A percentile compares a stretch with the other conserved stretches of the same genome.
Conservation (phyloP, 306 rosid genomes). For the Gastrolobium villosum region DNA sequence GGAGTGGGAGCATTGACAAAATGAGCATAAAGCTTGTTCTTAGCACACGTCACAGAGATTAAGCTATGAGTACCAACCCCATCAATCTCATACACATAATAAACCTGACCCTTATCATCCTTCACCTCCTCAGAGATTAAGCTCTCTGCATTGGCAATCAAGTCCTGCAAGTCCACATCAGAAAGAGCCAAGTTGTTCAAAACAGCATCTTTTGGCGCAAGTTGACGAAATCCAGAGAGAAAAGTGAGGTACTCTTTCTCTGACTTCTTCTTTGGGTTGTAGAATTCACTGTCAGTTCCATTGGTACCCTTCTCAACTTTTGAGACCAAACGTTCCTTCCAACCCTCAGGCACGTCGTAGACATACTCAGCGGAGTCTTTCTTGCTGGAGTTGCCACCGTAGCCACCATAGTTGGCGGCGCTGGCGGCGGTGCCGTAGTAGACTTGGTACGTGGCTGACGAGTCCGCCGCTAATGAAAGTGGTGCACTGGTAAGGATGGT, state of each 20-base stretch:
- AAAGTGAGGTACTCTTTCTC: conserved; percentile 86
- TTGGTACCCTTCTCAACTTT: conserved; percentile 88
- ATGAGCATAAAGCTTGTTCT: conserved; percentile 90
- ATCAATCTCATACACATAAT: conserved; percentile 84
- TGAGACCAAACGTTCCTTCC: conserved; percentile 92
- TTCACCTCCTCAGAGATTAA: conserved; percentile 76
- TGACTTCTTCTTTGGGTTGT: conserved; percentile 77
- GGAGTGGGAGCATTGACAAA: conserved; percentile 88
- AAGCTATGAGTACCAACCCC: conserved; percentile 78
- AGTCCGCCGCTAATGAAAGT: conserved; percentile 61
- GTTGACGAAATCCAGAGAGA: conserved; percentile 72
- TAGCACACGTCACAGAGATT: conserved; percentile 87
- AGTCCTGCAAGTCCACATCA: conserved; percentile 84
- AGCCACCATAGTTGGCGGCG: conserved; percentile 90
- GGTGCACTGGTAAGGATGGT: conserved; percentile 60
- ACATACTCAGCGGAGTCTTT: conserved; percentile 86
- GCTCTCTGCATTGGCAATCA: conserved; percentile 67
- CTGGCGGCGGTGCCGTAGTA: conserved; percentile 96
- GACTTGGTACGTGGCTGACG: conserved; percentile 57
- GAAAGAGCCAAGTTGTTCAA: conserved; percentile 82
- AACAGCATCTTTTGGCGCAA: conserved; percentile 78
- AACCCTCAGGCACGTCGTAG: conserved; percentile 81
- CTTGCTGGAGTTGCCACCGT: conserved; percentile 84
- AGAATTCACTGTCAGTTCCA: conserved; percentile 90
- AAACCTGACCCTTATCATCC: conserved; percentile 79